A percentile compares a stretch with the other conserved stretches of the same genome.
Evolutionary conservation across 495 filamentous ascomycete species (phyloP).

Genomic region (Talaromyces thailandensis): DNA sequence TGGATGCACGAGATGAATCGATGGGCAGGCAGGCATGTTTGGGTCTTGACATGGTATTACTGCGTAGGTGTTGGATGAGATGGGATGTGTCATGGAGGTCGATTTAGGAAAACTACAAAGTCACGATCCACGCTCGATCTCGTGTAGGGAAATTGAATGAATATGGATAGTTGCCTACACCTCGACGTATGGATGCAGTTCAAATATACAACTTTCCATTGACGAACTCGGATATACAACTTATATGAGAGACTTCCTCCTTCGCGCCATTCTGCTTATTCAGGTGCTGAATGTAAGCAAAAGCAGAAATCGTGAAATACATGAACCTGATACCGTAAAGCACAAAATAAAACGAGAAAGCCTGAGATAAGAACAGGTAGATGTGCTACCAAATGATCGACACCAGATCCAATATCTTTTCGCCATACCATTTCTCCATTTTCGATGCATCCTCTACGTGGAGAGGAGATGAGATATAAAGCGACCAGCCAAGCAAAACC

Average conservation of each 20-base stretch:
- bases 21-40: background rate
- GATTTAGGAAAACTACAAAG: too few relatives aligned
- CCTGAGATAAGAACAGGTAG: background rate
- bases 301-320: background rate
- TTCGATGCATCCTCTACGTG: constrained; percentile 8
- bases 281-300: background rate
- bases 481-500: constrained; percentile 18
- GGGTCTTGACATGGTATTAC: background rate
- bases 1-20: background rate
- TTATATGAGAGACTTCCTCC: background rate
- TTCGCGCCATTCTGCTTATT: background rate
- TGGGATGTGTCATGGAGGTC: too few relatives aligned
- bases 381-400: background rate
- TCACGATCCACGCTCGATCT: too few relatives aligned
- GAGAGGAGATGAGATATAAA: constrained; percentile 11
- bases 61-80: background rate
- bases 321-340: background rate
- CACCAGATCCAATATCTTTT: constrained; percentile 17
- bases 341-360: background rate
- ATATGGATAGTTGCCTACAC: too few relatives aligned
- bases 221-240: background rate
- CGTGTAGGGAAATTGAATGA: too few relatives aligned
- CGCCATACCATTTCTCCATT: constrained; percentile 16
- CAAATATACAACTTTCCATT: background rate
- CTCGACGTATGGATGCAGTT: too few relatives aligned